Conservation (phyloP, 106 monocot genomes). For the Dendrobium officinale region DNA sequence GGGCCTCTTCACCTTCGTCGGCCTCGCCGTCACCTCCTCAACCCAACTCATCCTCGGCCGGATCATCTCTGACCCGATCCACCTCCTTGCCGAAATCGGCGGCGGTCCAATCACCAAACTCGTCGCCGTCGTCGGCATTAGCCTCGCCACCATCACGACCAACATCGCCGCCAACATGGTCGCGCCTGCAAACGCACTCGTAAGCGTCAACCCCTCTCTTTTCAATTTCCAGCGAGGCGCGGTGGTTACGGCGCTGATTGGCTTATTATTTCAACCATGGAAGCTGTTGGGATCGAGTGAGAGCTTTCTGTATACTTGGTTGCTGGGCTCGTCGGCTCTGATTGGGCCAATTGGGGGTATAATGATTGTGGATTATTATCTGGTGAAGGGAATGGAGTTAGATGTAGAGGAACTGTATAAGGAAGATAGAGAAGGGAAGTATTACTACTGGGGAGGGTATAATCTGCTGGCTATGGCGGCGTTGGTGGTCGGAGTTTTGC, state of each 20-base stretch:
- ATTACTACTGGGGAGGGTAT: conserved; percentile 53
- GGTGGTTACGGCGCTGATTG: conserved; percentile 59
- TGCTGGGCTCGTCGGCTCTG: conserved; percentile 81
- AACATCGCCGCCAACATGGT: conserved; percentile 95
- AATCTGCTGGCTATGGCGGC: conserved; percentile 55
- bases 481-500: conserved; percentile 53
- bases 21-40: conserved; percentile 71
- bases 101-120: conserved; percentile 32
- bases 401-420: conserved; percentile 61
- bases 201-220: conserved; percentile 37
- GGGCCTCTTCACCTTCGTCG: conserved; percentile 80
- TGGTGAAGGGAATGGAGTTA: conserved; percentile 51
- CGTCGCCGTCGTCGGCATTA: conserved; percentile 73
- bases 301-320: conserved; percentile 91
- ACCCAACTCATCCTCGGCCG: conserved; percentile 75
- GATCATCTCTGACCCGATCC: conserved; percentile 79
- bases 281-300: conserved; percentile 72
- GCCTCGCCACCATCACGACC: conserved; percentile 84
- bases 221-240: conserved; percentile 79
- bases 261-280: conserved; percentile 80
- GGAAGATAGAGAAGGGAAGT: conserved; percentile 16
- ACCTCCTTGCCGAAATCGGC: conserved; percentile 60
- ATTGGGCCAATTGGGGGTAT: conserved; percentile 80
- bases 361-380: conserved; percentile 70
- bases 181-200: conserved; percentile 82